Evolutionary conservation across 78 protist species (phyloP).

Genomic region (Creolimax fragrantissima): DNA sequence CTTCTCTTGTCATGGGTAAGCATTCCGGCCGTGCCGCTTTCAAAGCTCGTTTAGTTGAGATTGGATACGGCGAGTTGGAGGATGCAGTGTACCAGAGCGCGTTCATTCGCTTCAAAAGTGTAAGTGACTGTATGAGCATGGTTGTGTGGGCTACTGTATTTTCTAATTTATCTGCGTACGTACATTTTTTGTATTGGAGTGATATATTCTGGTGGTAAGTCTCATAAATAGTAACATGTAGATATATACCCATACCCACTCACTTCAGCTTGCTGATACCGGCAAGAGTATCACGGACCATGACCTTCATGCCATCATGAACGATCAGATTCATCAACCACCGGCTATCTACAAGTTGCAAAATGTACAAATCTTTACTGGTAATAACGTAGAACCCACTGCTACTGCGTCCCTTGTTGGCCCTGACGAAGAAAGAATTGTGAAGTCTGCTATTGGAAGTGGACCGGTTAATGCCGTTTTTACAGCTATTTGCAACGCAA

Average conservation of each 20-base stretch:
- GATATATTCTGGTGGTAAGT: too few relatives aligned
- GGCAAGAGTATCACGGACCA: conserved; percentile 43
- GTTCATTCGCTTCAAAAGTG: conserved; percentile 14
- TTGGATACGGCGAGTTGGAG: conserved; percentile 26
- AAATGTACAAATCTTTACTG: conserved; percentile 17
- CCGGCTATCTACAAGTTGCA: conserved; percentile 6
- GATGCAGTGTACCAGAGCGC: background rate
- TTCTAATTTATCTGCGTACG: too few relatives aligned
- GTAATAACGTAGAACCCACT: conserved; percentile 19
- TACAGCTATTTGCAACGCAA: conserved; percentile 23
- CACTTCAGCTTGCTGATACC: conserved; percentile 29
- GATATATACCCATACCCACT: background rate
- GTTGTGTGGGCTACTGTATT: too few relatives aligned
- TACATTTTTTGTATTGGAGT: too few relatives aligned
- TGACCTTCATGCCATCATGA: conserved; percentile 37
- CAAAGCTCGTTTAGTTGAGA: conserved; percentile 28
- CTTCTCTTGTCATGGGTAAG: conserved; percentile 47
- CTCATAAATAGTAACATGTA: background rate
- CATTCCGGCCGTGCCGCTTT: conserved; percentile 47
- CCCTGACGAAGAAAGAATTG: background rate
- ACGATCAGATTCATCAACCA: conserved; percentile 11
- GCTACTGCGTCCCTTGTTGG: background rate
- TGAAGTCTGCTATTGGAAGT: conserved; percentile 24
- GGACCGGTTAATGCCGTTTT: conserved; percentile 50
- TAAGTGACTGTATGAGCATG: background rate